These are phyloP conservation scores for Amanita jacksonii DNA, from an alignment of 768 basidiomycete genomes.

Conservation along the genomic window DNA sequence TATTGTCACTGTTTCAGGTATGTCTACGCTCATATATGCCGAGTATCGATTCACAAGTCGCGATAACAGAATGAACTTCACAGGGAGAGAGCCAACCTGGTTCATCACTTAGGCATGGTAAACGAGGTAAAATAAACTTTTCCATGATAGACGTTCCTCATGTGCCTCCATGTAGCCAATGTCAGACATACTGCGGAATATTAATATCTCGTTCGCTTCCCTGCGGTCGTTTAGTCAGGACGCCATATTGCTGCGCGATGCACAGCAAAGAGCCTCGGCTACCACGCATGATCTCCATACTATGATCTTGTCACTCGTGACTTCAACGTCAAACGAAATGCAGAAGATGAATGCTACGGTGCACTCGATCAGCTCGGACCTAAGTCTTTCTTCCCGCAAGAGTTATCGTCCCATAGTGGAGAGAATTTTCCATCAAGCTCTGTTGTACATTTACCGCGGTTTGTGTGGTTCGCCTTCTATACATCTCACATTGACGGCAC, in stretches of 20 bases:
- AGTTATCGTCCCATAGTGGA: constrained; percentile 9
- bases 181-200: constrained; percentile 9
- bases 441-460: constrained; percentile 1
- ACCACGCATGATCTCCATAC: constrained; percentile 27
- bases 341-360: constrained; percentile 39
- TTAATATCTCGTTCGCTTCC: not conserved
- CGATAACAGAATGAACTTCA: constrained; percentile 1
- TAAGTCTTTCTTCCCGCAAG: constrained; percentile 12
- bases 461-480: not conserved
- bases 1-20: not conserved
- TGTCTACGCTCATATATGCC: not conserved
- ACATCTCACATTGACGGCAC: not conserved
- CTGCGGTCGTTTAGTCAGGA: constrained; percentile 7
- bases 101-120: not conserved
- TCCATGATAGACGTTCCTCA: not conserved
- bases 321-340: constrained; percentile 32
- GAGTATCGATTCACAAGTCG: not conserved
- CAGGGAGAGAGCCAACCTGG: not conserved
- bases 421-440: constrained; percentile 6
- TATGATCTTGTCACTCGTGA: constrained; percentile 27
- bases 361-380: constrained; percentile 20
- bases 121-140: not conserved
- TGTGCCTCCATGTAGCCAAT: constrained; percentile 2
- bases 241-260: constrained; percentile 21
- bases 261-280: constrained; percentile 27